These are phyloP conservation scores for Penicillium atrosanguineum DNA, from an alignment of 495 filamentous ascomycete species.

Conservation along the genomic window DNA sequence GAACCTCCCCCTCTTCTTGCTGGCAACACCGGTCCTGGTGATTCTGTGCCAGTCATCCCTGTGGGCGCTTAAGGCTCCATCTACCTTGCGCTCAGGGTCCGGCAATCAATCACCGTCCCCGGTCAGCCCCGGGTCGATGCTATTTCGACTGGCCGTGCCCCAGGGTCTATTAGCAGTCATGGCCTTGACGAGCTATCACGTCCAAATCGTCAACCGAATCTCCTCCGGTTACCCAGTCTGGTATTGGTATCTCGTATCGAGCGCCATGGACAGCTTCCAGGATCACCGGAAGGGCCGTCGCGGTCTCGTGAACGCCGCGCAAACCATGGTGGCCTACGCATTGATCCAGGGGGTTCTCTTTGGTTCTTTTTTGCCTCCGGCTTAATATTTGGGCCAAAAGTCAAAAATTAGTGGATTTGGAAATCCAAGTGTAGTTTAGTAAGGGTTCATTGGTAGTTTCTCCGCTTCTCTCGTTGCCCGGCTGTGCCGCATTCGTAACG, in stretches of 20 bases:
- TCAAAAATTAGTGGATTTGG: not conserved
- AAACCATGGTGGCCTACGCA: slow-evolving; percentile 77
- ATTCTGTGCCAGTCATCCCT: slow-evolving; percentile 61
- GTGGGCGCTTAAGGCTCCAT: slow-evolving; percentile 40
- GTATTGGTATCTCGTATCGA: slow-evolving; percentile 74
- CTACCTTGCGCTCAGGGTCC: slow-evolving; percentile 10
- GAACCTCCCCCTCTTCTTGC: slow-evolving; percentile 83
- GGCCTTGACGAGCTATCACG: slow-evolving; percentile 77
- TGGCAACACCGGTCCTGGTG: slow-evolving; percentile 76
- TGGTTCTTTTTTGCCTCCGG: slow-evolving; percentile 94
- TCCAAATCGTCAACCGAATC: slow-evolving; percentile 89
- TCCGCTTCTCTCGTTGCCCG: not conserved
- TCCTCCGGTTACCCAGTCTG: slow-evolving; percentile 86
- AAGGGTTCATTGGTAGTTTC: not conserved
- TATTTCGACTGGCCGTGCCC: slow-evolving; percentile 54
- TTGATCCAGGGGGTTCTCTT: slow-evolving; percentile 78
- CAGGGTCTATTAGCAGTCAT: slow-evolving; percentile 71
- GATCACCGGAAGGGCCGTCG: slow-evolving; percentile 19
- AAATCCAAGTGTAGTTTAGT: not conserved
- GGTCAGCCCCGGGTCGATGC: slow-evolving; percentile 48
- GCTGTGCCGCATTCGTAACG: slow-evolving; percentile 10
- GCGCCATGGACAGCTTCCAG: slow-evolving; percentile 24
- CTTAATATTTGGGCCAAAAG: slow-evolving; percentile 36
- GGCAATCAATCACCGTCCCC: slow-evolving; percentile 18
- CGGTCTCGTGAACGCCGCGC: slow-evolving; percentile 39